Base-by-base conservation (phyloP, 768 basidiomycete genomes). In the Trametes punicea region DNA sequence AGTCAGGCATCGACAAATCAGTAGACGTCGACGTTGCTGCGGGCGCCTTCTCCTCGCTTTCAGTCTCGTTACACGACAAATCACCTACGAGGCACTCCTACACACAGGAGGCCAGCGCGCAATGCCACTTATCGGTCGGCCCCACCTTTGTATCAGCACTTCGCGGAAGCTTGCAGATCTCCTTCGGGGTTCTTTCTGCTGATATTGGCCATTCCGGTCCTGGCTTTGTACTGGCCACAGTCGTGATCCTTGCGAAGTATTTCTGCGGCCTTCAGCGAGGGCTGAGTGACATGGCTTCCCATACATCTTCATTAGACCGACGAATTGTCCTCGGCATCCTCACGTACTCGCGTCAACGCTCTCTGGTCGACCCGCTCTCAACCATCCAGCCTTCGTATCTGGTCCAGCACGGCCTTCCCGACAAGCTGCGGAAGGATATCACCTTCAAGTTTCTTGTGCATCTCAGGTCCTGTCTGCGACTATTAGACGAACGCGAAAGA, bases 341-440 rank as follows among this genome's bases (percentile, higher is more conserved):
- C 47, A 66, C 71, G 55, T 72, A 72, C 48, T 83, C 84, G n/a
- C 71, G 73, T 26, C 71, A 79, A 27, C 71, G 76, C 21, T 66
- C 81, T 3, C 70, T 82, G 26, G 75, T 89, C 6, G 89, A 93
- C 65, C 88, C 90, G 7, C 75, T 91, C 13, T 93, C 92, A 20
- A 83, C 88, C 29, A 90, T 84, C 27, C 90, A 93, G 45, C 88
- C 90, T 6, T 93, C 91, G 2, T 91, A 83, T 65, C 77, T 95
- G 30, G 82, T 94, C 23, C 90, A 90, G 65, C 81, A 77, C 41
- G 91, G 91, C 4, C 69, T 77, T 8, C 87, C 90, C 7, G 80
- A 87, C 42, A 67, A 75, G 31, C 67, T 92, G 46, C 87, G 93
- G 23, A 80, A 79, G 23, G 85, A 90, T 59, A 71, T 80, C 0